Evolutionary conservation across 805 yeast species (phyloP), one percentile per base, ranked within the genome.

Genomic region (Teunomyces panamensis): DNA sequence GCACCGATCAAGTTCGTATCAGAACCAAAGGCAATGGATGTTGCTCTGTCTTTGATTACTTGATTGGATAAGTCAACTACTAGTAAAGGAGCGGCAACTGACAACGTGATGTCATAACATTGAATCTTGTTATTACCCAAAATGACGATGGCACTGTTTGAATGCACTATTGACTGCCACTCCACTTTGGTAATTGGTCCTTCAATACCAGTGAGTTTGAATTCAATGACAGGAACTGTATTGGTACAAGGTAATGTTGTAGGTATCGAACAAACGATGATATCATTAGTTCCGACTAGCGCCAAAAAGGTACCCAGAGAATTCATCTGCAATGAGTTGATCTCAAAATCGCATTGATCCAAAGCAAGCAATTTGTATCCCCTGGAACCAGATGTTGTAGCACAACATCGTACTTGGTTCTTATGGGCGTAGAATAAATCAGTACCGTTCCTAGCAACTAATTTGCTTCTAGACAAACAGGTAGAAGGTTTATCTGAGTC

Each of bases 261-360:
- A 5, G 78, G 77, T 17, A 74, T 53, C 5, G 59, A 45, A 8
- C 60, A 53, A 3, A 74, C 65, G 5, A 56, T 52, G 4, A 77
- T 46, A 10, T 59, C 55, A 4, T 44, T 8, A 1, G 55, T 58
- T 4, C 77, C 73, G n/a, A 68, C 59, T 2, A 70, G 55, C 2
- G 80, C 81, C 43, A 80, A 49, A 4, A 73, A 59, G 0, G 73
- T 65, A 3, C 77, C 80, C 32, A 70, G 57, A 4, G 56, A 47
- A 56, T 80, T 80, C 45, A 75, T 48, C 16, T 56, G 55, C 16
- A 79, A 43, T 0, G 64, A 62, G 3, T 54, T 49, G 27, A 77
- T 70, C 14, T 58, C 59, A 48, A 67, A 68, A 9, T 62, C 62
- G 13, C 37, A 29, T 27, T 62, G 39, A 4, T 27, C 26, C 11